Evolutionary conservation across 192 early-diverging fungal genomes (phyloP).

Genomic region (Spizellomyces punctatus): DNA sequence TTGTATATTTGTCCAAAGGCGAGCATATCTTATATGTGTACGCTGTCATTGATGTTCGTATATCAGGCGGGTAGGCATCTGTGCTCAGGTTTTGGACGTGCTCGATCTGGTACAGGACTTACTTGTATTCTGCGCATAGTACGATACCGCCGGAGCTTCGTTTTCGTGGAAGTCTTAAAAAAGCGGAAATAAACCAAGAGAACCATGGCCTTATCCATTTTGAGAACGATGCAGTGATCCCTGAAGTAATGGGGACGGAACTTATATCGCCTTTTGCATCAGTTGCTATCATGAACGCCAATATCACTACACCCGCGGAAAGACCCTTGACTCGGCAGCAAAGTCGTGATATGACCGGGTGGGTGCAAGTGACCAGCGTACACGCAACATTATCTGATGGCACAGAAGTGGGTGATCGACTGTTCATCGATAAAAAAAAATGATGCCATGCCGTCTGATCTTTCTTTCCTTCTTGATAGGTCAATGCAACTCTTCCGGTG

Average conservation of each 20-base stretch:
- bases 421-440: not conserved
- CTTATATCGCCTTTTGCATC: conserved; percentile 47
- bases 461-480: conserved; percentile 1
- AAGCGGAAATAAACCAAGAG: conserved; percentile 12
- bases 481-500: conserved; percentile 34
- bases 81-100: not conserved
- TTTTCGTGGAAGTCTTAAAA: conserved; percentile 34
- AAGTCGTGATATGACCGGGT: conserved; percentile 22
- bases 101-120: not conserved
- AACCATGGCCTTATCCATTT: conserved; percentile 34
- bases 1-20: conserved; percentile 50
- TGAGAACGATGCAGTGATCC: conserved; percentile 43
- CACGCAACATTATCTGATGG: conserved; percentile 28
- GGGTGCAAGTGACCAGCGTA: conserved; percentile 42
- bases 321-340: not conserved
- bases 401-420: conserved; percentile 12
- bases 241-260: conserved; percentile 43
- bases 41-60: conserved; percentile 67
- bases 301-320: conserved; percentile 21
- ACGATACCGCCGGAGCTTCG: conserved; percentile 40
- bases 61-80: conserved; percentile 58
- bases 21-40: conserved; percentile 59
- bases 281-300: conserved; percentile 49
- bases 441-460: not conserved
- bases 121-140: conserved; percentile 27